Base-by-base conservation (phyloP, 2,329 filamentous ascomycete species). In the Aspergillus niger region DNA sequence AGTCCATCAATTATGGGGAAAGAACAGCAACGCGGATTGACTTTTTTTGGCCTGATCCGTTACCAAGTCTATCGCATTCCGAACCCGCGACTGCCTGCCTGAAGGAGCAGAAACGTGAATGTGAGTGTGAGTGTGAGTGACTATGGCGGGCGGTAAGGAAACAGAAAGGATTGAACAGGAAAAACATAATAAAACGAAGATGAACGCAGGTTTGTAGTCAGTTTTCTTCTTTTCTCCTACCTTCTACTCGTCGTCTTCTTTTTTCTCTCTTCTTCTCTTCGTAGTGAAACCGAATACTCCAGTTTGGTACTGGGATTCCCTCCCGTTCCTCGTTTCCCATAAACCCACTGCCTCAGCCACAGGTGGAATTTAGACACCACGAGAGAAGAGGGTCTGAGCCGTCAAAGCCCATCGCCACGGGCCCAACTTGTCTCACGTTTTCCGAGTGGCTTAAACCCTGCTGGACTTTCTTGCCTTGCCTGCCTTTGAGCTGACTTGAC, bases 71-170 rank as follows among this genome's bases (percentile, higher is more conserved):
- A 53, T 15, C 10, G 6, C 36, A 24, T 53, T 24, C 30, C 32
- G 51, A 15, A 30, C 49, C 30, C 15, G 49, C 30, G 49, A 52
- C 49, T 52, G 49, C 49, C 22, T 52, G 49, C 49, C 49, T 8
- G 17, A 48, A 56, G 39, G 17, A 44, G 41, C 73, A 68, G 47
- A 55, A 26, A 5, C 11, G 32, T 36, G 32, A 36, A 13, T 13
- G 32, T 36, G 11, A 36, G 32, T 2, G 32, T 2, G 30, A 32
- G 11, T 13, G 30, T 13, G 32, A 36, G 38, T 30, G n/a, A 24
- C 8, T 11, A 54, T 41, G 0, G 8, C 22, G 30, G 51, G 32
- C 32, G 38, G 51, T 54, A 54, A 54, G 51, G 11, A 13, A 36
- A 13, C 28, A 36, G 32, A 36, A 36, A 13, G 32, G 38, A 54